Base-by-base conservation (phyloP, 2,329 filamentous ascomycete genomes). In the Hymenoscyphus fructigenus region DNA sequence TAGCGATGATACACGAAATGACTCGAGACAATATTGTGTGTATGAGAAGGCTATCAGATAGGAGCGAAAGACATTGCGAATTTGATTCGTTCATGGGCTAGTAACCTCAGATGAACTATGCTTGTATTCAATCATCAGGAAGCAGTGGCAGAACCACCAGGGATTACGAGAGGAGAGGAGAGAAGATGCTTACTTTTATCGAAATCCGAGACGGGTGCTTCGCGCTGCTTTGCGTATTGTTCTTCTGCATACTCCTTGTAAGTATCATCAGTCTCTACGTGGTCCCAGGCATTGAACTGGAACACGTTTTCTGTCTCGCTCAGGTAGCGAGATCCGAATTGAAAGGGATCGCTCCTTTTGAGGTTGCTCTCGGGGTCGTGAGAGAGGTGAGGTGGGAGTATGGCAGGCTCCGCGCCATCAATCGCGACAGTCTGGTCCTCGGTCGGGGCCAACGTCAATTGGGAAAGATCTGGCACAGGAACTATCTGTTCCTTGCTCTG, bases 261-360 rank as follows among this genome's bases (percentile, higher is more conserved):
- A 50, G 88, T 84, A 72, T 92, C 88, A 80, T 98, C 94, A 76
- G 93, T 93, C 79, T 94, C 90, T 76, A 98, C 95, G 77, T 99
- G 94, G 77, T 99, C 95, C 95, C 95, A 99, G 44, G 95, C 95
- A 78, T 99, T 99, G 86, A 95, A 97, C 77, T 96, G 91, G 80
- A 94, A 99, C 74, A 96, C 91, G 76, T 98, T 85, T 80, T 97
- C 93, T 75, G 88, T 87, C 77, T 94, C 84, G 73, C 91, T 88
- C 60, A 99, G 86, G 74, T 86, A 91, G 66, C 94, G 91, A 58
- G 91, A 95, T 67, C 95, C 95, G 78, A 99, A 99, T 78, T 96
- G 90, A 78, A 98, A 99, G 20, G 95, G 95, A 75, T 97, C 93
- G 75, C 82, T 91, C 73, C 92, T 87, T 81, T 98, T 98, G 79